A percentile compares a stretch with the other conserved stretches of the same genome.
phyloP scores from a whole-genome alignment of 1,139 yeast species.

The Scheffersomyces segobiensis region DNA sequence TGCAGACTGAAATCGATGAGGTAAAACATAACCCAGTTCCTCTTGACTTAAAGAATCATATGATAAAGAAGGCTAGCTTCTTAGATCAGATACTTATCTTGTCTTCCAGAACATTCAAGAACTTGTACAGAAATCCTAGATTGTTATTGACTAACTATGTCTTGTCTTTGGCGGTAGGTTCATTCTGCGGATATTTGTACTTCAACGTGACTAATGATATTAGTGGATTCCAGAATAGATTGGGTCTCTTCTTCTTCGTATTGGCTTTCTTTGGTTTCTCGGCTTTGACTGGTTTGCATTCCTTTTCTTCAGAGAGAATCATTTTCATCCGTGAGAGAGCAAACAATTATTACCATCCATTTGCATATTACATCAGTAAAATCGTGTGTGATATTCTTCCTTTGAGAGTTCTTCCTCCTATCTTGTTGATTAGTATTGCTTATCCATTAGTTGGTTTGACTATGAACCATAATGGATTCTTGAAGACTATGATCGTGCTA shows the following conservation, averaged over 20 bases:
- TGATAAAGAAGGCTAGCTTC: constrained; percentile 54
- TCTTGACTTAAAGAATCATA: constrained; percentile 37
- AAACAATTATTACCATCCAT: constrained; percentile 86
- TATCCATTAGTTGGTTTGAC: constrained; percentile 91
- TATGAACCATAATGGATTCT: constrained; percentile 75
- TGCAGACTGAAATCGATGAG: constrained; percentile 49
- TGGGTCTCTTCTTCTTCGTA: constrained; percentile 88
- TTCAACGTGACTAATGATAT: constrained; percentile 83
- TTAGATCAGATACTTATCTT: constrained; percentile 65
- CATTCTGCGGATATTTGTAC: constrained; percentile 83
- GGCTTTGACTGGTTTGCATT: constrained; percentile 84
- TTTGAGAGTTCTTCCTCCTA: constrained; percentile 84
- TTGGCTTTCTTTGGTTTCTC: constrained; percentile 92
- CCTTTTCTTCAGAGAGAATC: constrained; percentile 84
- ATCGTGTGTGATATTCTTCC: constrained; percentile 89
- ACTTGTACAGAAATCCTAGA: constrained; percentile 88
- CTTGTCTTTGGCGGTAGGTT: constrained; percentile 71
- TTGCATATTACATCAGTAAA: constrained; percentile 82
- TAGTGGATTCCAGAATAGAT: constrained; percentile 92
- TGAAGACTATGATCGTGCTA: constrained; percentile 66
- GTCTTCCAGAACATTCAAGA: constrained; percentile 86
- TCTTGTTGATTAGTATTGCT: constrained; percentile 76
- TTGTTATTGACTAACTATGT: constrained; percentile 79
- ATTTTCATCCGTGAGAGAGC: constrained; percentile 91
- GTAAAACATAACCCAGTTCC: constrained; percentile 30